These are phyloP conservation scores for Calocybe cyanea DNA, from an alignment of 768 basidiomycete genomes.

Conservation along the genomic window DNA sequence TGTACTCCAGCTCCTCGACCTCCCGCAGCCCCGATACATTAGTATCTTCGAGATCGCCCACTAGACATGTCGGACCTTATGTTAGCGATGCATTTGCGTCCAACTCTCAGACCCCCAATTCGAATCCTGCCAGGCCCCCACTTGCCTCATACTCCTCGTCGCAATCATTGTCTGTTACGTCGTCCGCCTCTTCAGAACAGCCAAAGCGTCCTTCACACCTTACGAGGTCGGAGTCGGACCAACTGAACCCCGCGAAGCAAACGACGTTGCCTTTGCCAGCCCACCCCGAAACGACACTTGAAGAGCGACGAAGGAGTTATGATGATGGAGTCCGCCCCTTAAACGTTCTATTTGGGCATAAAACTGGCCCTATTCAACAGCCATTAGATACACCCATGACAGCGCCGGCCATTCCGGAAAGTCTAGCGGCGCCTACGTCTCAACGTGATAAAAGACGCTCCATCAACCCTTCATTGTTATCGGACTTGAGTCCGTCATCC, in stretches of 20 bases:
- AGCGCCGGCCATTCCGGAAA: slow-evolving; percentile 20
- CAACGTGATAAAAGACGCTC: slow-evolving; percentile 43
- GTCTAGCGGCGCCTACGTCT: slow-evolving; percentile 32
- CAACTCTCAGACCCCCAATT: slow-evolving; percentile 14
- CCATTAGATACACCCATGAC: slow-evolving; percentile 13
- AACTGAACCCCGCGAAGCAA: slow-evolving; percentile 29
- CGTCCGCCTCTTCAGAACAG: slow-evolving; percentile 32
- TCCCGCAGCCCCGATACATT: slow-evolving; percentile 17
- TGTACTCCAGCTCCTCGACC: slow-evolving; percentile 16
- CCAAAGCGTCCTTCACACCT: slow-evolving; percentile 17
- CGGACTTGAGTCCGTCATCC: slow-evolving; percentile 25
- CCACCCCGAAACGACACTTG: slow-evolving; percentile 17
- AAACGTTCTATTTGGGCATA: slow-evolving; percentile 31
- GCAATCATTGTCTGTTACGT: slow-evolving; percentile 38
- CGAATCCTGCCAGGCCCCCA: slow-evolving; percentile 11
- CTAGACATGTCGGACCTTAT: slow-evolving; percentile 28
- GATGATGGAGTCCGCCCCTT: slow-evolving; percentile 43
- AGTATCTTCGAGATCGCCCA: slow-evolving; percentile 16
- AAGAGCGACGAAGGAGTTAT: slow-evolving; percentile 37
- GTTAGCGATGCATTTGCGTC: slow-evolving; percentile 35
- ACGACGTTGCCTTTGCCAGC: slow-evolving; percentile 37
- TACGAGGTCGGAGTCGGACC: slow-evolving; percentile 13
- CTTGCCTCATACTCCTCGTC: slow-evolving; percentile 23
- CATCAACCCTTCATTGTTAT: slow-evolving; percentile 42
- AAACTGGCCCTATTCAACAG: slow-evolving; percentile 17